Evolutionary conservation across 192 early-diverging fungal species (phyloP), one percentile per base, ranked within the genome.

Genomic region (Podila epigama): DNA sequence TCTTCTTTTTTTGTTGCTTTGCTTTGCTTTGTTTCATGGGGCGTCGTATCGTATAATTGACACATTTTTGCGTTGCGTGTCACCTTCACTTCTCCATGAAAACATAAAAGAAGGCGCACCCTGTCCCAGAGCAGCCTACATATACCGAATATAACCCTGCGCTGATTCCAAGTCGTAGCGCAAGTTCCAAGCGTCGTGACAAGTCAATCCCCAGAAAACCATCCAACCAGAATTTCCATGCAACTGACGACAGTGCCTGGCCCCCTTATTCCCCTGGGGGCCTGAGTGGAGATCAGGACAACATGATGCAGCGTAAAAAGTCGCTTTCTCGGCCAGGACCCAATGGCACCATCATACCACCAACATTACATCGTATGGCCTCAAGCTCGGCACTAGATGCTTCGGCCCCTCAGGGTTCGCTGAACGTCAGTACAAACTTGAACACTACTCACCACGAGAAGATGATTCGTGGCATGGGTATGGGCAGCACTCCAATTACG

Each of bases 381-480:
- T 39, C 60, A n/a, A 32, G 20, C 35, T 1, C 4, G 20, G 4
- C 44, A 20, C 31, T 18, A 11, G 68, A 63, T 20, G 15, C 50
- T 4, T 56, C 61, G 2, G 22, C 37, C 5, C 51, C 50, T 41
- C 22, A 39, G 3, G 11, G 51, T 1, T 66, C 65, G 5, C 28
- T 75, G 32, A 67, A 67, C 22, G 58, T 58, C 31, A 75, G 60
- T 58, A 75, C 71, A 28, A 75, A 77, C 48, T 58, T 35, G 31
- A 68, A 31, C 37, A 75, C 61, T 1, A 48, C 44, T 11, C 58
- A 77, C 35, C 73, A 77, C 53, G 73, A 77, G 15, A 77, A 77
- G 18, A 77, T 77, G 73, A 64, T 77, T 39, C 73, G 73, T 10
- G 73, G 73, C 13, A 77, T 77, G 73, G 73, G 73, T 18, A 77